phyloP scores from a whole-genome alignment of 371 early-diverging fungal species.

The Parasitella parasitica region DNA sequence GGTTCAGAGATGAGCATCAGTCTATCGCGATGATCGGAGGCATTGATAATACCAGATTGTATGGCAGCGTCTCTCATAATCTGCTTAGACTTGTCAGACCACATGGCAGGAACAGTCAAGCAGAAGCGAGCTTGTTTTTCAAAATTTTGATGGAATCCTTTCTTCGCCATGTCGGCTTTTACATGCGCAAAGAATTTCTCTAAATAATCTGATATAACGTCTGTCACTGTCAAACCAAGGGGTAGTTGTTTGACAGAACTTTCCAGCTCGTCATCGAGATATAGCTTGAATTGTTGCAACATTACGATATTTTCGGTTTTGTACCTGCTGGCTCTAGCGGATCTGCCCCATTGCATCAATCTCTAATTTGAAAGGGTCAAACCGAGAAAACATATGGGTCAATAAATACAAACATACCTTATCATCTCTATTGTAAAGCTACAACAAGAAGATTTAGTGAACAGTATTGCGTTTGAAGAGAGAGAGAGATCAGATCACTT shows the following conservation, averaged over 20 bases:
- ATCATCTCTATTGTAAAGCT: conserved; percentile 33
- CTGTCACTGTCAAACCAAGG: conserved; percentile 41
- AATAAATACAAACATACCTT: conserved; percentile 19
- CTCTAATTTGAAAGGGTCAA: conserved; percentile 12
- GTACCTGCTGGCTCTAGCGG: conserved; percentile 30
- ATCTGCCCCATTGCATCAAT: conserved; percentile 44
- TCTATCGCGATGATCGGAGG: conserved; percentile 52
- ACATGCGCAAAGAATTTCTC: conserved; percentile 51
- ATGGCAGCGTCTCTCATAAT: conserved; percentile 63
- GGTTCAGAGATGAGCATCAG: conserved; percentile 60
- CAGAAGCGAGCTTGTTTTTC: conserved; percentile 42
- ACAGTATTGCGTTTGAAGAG: too few species aligned
- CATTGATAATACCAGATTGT: conserved; percentile 46
- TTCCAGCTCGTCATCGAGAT: conserved; percentile 50
- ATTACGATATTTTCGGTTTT: conserved; percentile 23
- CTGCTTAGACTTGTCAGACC: conserved; percentile 60
- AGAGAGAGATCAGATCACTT: conserved; percentile 14
- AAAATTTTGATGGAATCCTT: conserved; percentile 38
- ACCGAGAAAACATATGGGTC: not conserved
- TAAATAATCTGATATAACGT: conserved; percentile 54
- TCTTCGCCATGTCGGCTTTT: conserved; percentile 46
- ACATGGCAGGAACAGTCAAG: conserved; percentile 61
- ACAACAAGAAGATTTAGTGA: not conserved
- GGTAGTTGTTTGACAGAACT: conserved; percentile 48
- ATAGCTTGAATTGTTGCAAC: conserved; percentile 55